Percentiles rank a stretch among this genome's conserved stretches.
phyloP scores from a whole-genome alignment of 2,329 filamentous ascomycete species.

The Coccinonectria pachysandricola region DNA sequence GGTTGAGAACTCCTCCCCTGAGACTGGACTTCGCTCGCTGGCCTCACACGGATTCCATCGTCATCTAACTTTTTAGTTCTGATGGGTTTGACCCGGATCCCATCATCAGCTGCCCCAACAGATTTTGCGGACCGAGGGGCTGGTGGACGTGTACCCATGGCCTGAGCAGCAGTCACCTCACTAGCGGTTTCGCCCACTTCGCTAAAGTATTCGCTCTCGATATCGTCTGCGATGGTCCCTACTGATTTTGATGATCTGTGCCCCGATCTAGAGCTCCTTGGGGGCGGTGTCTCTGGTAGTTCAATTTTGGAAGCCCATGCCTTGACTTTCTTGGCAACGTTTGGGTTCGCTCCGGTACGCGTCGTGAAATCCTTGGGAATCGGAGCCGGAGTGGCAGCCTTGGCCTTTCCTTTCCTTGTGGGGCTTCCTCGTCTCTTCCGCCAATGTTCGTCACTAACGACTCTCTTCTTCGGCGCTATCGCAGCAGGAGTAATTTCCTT shows the following conservation, averaged over 20 bases:
- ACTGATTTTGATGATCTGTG: constrained; percentile 27
- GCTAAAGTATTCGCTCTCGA: constrained; percentile 18
- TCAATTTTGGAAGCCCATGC: constrained; percentile 51
- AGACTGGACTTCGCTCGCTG: too few relatives aligned
- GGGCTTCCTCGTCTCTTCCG: constrained; percentile 48
- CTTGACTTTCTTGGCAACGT: constrained; percentile 48
- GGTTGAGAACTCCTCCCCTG: too few relatives aligned
- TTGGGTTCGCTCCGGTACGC: constrained; percentile 41
- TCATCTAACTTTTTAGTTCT: constrained; percentile 21
- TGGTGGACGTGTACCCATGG: constrained; percentile 13
- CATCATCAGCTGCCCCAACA: constrained; percentile 26
- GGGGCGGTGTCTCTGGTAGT: constrained; percentile 29
- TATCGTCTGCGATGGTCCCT: constrained; percentile 16
- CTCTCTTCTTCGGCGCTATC: constrained; percentile 72
- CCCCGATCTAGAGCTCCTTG: constrained; percentile 27
- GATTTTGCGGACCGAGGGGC: constrained; percentile 14
- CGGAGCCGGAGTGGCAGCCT: constrained; percentile 21
- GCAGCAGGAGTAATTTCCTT: constrained; percentile 22
- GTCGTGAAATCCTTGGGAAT: constrained; percentile 51
- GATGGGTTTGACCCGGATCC: constrained; percentile 34
- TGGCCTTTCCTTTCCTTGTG: constrained; percentile 30
- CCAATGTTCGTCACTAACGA: constrained; percentile 92
- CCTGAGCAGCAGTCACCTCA: constrained; percentile 19
- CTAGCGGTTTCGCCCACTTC: constrained; percentile 18
- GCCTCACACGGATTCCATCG: constrained; percentile 26